Evolutionary conservation across 371 early-diverging fungal genomes (phyloP).

Genomic region (Nematocida ironsii): DNA sequence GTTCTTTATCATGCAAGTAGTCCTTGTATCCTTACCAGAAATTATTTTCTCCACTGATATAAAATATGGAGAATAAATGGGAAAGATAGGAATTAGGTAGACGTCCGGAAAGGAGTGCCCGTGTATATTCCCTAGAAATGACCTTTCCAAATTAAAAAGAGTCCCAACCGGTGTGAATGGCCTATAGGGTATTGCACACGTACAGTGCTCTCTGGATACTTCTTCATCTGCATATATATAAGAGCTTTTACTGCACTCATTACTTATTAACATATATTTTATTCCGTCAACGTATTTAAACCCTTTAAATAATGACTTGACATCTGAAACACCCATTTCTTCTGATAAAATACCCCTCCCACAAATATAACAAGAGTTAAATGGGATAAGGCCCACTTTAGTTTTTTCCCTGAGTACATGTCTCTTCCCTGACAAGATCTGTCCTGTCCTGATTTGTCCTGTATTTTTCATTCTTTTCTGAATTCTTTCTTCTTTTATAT

Average conservation of each 20-base stretch:
- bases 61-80: conserved; percentile 22
- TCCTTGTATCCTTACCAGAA: conserved; percentile 73
- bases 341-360: conserved; percentile 8
- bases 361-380: conserved; percentile 17
- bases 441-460: neutral
- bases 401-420: conserved; percentile 23
- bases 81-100: conserved; percentile 17
- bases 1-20: conserved; percentile 83
- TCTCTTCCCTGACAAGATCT: conserved; percentile 5
- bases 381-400: neutral
- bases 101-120: neutral
- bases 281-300: conserved; percentile 42
- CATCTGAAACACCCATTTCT: conserved; percentile 48
- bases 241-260: neutral
- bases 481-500: too few species aligned
- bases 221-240: conserved; percentile 21
- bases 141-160: conserved; percentile 4
- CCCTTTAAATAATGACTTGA: conserved; percentile 39
- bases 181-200: conserved; percentile 1
- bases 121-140: neutral
- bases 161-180: conserved; percentile 39
- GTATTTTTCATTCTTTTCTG: neutral
- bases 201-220: conserved; percentile 7
- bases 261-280: conserved; percentile 28
- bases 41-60: conserved; percentile 48